Percentiles rank a stretch among this genome's conserved stretches.
These are phyloP conservation scores for Geosmithia flava DNA, from an alignment of 2,329 filamentous ascomycete genomes.

Conservation along the genomic window DNA sequence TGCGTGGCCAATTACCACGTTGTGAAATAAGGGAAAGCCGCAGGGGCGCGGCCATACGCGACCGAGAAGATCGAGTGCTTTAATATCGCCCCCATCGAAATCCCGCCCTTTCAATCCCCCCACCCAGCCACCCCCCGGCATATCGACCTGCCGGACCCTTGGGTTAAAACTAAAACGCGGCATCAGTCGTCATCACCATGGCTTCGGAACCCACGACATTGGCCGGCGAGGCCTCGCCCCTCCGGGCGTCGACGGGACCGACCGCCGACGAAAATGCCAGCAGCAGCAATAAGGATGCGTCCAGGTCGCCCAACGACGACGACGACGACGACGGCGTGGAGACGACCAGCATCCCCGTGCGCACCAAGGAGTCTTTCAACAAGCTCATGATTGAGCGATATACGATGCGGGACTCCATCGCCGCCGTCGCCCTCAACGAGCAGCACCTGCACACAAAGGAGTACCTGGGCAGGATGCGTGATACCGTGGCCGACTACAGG, in stretches of 20 bases:
- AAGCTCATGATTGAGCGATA: slow-evolving; percentile 41
- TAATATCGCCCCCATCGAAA: neutral
- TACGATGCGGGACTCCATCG: slow-evolving; percentile 40
- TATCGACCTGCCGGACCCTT: neutral
- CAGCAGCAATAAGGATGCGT: neutral
- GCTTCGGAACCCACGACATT: slow-evolving; percentile 25
- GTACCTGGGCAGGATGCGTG: slow-evolving; percentile 49
- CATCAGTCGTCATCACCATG: slow-evolving; percentile 17
- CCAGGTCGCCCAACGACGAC: neutral
- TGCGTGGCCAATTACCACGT: neutral
- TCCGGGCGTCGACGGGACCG: slow-evolving; percentile 12
- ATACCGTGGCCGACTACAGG: slow-evolving; percentile 60
- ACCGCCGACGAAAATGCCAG: slow-evolving; percentile 11
- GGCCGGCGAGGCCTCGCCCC: slow-evolving; percentile 16
- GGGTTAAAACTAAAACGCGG: neutral
- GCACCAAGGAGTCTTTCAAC: slow-evolving; percentile 44
- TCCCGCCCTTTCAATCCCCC: neutral
- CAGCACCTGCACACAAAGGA: slow-evolving; percentile 28
- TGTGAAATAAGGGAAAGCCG: neutral
- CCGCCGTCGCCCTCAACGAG: slow-evolving; percentile 37
- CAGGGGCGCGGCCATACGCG: neutral
- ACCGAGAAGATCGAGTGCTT: neutral
- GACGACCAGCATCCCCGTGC: slow-evolving; percentile 21
- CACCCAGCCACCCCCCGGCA: neutral
- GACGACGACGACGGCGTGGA: neutral